phyloP scores from a whole-genome alignment of 169 alveolate genomes.

The Plasmodium fragile region DNA sequence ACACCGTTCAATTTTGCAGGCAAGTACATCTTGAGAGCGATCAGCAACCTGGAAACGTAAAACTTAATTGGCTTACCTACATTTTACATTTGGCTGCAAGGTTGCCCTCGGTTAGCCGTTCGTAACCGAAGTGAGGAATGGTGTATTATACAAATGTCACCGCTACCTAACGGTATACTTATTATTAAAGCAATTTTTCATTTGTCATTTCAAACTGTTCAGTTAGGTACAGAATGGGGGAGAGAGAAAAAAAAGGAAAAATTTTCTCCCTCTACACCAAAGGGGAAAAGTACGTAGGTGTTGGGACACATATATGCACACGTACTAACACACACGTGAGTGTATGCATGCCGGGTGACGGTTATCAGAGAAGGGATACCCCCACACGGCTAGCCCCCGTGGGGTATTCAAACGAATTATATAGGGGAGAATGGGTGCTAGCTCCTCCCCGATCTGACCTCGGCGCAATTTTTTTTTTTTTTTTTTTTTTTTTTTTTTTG shows the following conservation, averaged over 20 bases:
- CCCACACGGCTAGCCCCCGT: background rate
- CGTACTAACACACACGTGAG: background rate
- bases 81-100: too few relatives aligned
- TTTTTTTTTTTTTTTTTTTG: background rate
- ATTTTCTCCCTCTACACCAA: background rate
- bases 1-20: background rate
- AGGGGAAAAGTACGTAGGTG: background rate
- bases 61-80: background rate
- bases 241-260: background rate
- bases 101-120: background rate
- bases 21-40: conserved; percentile 68
- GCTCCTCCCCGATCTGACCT: background rate
- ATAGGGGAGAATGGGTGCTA: background rate
- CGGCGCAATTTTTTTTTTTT: background rate
- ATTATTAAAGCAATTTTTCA: background rate
- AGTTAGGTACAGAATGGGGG: background rate
- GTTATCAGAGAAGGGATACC: background rate
- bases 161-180: background rate
- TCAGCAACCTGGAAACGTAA: conserved; percentile 49
- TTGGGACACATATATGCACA: background rate
- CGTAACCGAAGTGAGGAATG: background rate
- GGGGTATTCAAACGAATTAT: background rate
- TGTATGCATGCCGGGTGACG: background rate
- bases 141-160: background rate
- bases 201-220: background rate